Percentiles rank a stretch among this genome's conserved stretches.
These are phyloP conservation scores for Tulasnella sp. DNA, from an alignment of 768 basidiomycete species.

Conservation along the genomic window DNA sequence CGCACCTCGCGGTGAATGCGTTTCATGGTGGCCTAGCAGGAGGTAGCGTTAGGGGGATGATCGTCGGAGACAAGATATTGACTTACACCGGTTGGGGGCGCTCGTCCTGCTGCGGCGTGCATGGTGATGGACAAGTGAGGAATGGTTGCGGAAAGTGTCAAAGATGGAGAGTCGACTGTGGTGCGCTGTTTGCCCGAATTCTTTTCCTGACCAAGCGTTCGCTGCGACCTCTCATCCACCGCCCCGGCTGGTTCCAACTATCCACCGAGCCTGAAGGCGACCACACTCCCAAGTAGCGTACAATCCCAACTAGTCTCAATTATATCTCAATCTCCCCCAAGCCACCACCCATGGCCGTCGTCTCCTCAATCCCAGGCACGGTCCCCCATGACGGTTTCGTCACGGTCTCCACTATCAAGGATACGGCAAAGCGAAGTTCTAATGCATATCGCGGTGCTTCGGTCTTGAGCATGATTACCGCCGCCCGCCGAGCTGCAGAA, in stretches of 20 bases:
- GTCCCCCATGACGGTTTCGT: constrained; percentile 6
- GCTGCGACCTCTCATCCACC: background rate
- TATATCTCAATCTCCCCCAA: no score
- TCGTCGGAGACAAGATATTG: background rate
- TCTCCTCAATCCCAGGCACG: constrained; percentile 9
- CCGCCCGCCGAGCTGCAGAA: constrained; percentile 44
- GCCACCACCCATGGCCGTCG: constrained; percentile 8
- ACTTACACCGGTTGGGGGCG: constrained; percentile 1
- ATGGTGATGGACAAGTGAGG: background rate
- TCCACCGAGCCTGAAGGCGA: background rate
- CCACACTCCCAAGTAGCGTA: no score
- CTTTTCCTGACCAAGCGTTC: constrained; percentile 4
- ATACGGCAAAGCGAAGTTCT: constrained; percentile 36
- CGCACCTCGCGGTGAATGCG: constrained; percentile 60
- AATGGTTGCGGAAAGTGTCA: background rate
- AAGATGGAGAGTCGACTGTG: background rate
- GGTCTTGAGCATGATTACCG: constrained; percentile 45
- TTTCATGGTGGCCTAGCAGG: constrained; percentile 42
- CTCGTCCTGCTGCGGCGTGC: background rate
- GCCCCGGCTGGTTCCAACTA: background rate
- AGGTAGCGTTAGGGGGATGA: background rate
- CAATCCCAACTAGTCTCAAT: no score
- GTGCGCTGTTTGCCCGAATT: background rate
- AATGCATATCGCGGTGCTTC: constrained; percentile 47
- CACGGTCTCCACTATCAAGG: constrained; percentile 29